phyloP scores from a whole-genome alignment of 805 yeast species.

The Hanseniaspora pseudoguilliermondii region DNA sequence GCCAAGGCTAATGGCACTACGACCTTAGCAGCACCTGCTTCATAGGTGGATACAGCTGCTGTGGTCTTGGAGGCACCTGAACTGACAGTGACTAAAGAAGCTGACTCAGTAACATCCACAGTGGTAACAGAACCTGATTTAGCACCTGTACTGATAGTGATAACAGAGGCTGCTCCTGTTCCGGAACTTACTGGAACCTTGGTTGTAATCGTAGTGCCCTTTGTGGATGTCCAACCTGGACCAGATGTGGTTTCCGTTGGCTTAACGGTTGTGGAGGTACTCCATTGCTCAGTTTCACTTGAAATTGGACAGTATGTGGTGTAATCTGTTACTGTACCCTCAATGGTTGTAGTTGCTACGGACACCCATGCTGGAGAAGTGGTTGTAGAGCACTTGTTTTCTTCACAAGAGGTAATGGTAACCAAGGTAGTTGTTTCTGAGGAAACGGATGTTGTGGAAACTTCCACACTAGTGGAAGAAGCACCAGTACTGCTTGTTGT shows the following conservation, averaged over 20 bases:
- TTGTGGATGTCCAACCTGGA: not conserved
- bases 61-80: not conserved
- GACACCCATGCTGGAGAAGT: constrained; percentile 27
- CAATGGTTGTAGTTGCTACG: constrained; percentile 27
- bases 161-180: no score
- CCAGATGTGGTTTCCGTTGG: constrained; percentile 24
- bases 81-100: not conserved
- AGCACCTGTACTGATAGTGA: no score
- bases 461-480: constrained; percentile 3
- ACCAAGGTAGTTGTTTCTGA: constrained; percentile 26
- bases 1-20: constrained; percentile 8
- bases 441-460: constrained; percentile 19
- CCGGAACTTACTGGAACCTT: not conserved
- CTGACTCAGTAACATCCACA: no score
- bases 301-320: constrained; percentile 66
- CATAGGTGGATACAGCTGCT: not conserved
- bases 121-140: no score
- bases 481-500: not conserved
- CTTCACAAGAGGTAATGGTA: constrained; percentile 28
- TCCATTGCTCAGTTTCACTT: constrained; percentile 64
- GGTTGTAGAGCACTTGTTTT: constrained; percentile 24
- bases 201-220: not conserved
- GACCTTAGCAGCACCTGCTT: not conserved
- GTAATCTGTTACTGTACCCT: constrained; percentile 38
- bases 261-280: constrained; percentile 28